Base-by-base conservation (phyloP, 129 eudicot genomes). In the Arctium minus region DNA sequence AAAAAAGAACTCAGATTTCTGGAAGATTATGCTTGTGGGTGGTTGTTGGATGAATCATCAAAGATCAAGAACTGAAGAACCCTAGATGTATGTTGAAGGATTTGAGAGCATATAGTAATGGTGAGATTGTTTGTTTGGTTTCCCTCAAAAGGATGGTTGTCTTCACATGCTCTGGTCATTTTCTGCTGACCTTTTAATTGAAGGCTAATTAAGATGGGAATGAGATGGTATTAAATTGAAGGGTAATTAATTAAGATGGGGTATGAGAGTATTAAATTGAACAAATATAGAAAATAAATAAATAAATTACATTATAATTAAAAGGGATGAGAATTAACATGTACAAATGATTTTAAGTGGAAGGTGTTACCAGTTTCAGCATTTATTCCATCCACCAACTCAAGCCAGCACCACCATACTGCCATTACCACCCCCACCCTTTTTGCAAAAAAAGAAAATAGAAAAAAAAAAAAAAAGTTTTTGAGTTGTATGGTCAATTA, bases 361-460 rank as follows among this genome's bases (percentile, higher is more conserved):
- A 46, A 78, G 73, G 78, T 68, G 82, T 53, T 69, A 80, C 79
- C 80, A 69, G 79, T 87, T 13, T 40, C 38, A 87, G 86, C 91
- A 91, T 91, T 91, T 89, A 91, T 84, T 89, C 87, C 80, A 31
- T 79, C 44, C 86, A 91, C 85, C 96, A 87, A 87, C 91, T 75
- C 77, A 85, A 30, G 77, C 85, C 81, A 70, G 40, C 40, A 73
- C 74, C 70, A 68, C 80, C 85, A 38, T 31, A 71, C 70, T 78
- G 69, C 81, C 85, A 72, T 74, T 37, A 64, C 67, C 74, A 80
- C 13, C 50, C 10, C 17, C 72, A 37, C 33, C 33, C 30, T 62
- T 6, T 40, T 39, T 36, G 53, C 74, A 13, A 2, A 70, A 70
- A 17, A n/a, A 15, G 2, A 1, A 17, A n/a, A 15, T 0, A 1